Base-by-base conservation (phyloP, 2,329 filamentous ascomycete genomes). In the Xylariomycetidae sp. region DNA sequence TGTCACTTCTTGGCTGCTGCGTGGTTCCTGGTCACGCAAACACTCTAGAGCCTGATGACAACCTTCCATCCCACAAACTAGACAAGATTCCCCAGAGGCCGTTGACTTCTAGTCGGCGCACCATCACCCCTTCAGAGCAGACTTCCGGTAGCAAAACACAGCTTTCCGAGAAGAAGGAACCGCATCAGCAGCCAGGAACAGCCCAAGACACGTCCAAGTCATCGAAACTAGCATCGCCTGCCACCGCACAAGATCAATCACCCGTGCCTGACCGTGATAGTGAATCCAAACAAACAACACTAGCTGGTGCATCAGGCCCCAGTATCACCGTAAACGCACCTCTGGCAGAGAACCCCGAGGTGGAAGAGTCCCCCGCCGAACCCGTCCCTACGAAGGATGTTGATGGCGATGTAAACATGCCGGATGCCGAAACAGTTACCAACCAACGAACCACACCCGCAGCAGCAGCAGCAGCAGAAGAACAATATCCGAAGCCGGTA, bases 391-490 rank as follows among this genome's bases (percentile, higher is more conserved):
- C 61, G 27, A 67, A 64, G 43, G 59, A 67, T 41, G 58, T 73
- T 4, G 76, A 80, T 45, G 71, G 76, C 16, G 81, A 87, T 56
- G 68, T 82, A 34, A 70, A 80, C 35, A 86, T 87, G 77, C 69
- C 70, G 22, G 82, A 86, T 56, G 69, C 67, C 26, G 71, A 74
- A 18, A 67, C 71, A 26, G 38, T 22, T 67, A 70, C 34, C 70
- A 77, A 33, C 63, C 49, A 46, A 40, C 51, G 30, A 30, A 37
- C 38, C n/a, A 46, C 50, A 27, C 48, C 76, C 29, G 56, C 62
- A 11, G 56, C 65, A 30, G 57, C 64, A 23, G 46, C 46, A 18
- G 48, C 57, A 19, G 59, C 57, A 19, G 60, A 64, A 17, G 56
- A 59, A 35, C 58, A 66, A 17, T 61, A 64, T 25, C 46, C 59